Percentiles rank a stretch among this genome's conserved stretches.
Conservation (phyloP, 345 rosid species). For the Isatis tinctoria region DNA sequence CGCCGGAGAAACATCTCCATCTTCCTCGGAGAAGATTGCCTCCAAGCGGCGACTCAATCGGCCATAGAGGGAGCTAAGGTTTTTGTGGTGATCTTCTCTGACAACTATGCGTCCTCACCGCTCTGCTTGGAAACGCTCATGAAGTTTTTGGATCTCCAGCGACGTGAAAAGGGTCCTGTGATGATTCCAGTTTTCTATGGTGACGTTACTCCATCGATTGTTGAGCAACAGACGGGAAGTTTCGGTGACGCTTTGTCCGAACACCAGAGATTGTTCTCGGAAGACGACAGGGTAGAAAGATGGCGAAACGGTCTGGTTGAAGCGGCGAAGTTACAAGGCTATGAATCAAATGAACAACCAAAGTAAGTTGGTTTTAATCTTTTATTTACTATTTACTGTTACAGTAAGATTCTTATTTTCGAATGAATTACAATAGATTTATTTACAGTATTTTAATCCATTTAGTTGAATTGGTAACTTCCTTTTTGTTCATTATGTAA, state of each 20-base stretch:
- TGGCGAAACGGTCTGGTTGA: not conserved
- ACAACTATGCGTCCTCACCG: not conserved
- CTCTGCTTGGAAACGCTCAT: conserved; percentile 1
- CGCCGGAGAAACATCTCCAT: not conserved
- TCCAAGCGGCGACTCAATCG: not conserved
- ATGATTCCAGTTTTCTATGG: conserved; percentile 15
- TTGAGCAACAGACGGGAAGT: not conserved
- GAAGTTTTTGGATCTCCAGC: not conserved
- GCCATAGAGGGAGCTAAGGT: not conserved
- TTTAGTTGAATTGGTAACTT: not conserved
- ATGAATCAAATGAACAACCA: not conserved
- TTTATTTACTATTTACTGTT: not conserved
- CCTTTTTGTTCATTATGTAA: too few relatives aligned
- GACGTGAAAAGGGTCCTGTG: not conserved
- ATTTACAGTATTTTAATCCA: not conserved
- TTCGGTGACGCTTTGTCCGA: not conserved
- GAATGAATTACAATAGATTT: not conserved
- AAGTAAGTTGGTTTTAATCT: not conserved
- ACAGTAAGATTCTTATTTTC: not conserved
- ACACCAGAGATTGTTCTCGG: not conserved
- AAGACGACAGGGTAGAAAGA: not conserved
- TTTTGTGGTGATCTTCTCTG: conserved; percentile 9
- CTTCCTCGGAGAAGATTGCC: not conserved
- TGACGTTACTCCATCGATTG: not conserved
- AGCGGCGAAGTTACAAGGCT: not conserved